Evolutionary conservation across 2,329 filamentous ascomycete genomes (phyloP).

Genomic region (Diplodia mutila): DNA sequence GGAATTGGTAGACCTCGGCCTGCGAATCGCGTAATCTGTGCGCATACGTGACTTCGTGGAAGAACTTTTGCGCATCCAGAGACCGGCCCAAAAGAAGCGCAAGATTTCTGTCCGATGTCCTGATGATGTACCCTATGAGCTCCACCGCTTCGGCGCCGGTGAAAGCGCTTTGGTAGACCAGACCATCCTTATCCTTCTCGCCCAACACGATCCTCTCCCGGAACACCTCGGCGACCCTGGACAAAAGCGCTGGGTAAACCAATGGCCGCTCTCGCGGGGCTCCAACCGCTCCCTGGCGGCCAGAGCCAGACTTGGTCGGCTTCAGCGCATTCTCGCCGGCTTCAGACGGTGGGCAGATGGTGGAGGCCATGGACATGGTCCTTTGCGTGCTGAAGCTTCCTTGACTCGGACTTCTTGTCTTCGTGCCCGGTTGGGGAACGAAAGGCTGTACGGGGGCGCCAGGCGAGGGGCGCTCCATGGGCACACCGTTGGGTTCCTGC

Average conservation of each 20-base stretch:
- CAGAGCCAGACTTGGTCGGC: slow-evolving; percentile 41
- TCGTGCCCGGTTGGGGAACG: slow-evolving; percentile 35
- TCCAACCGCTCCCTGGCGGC: slow-evolving; percentile 54
- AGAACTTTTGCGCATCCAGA: slow-evolving; percentile 96
- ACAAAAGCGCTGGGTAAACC: slow-evolving; percentile 91
- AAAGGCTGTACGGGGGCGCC: slow-evolving; percentile 24
- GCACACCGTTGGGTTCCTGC: slow-evolving; percentile 45
- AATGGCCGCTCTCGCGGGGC: slow-evolving; percentile 72
- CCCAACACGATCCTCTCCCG: slow-evolving; percentile 82
- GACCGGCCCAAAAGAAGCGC: slow-evolving; percentile 88
- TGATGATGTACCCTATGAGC: slow-evolving; percentile 93
- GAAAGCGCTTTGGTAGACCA: slow-evolving; percentile 97
- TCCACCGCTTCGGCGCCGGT: slow-evolving; percentile 95
- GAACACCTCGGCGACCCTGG: slow-evolving; percentile 91
- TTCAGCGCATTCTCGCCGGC: slow-evolving; percentile 57
- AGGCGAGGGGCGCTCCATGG: slow-evolving; percentile 5
- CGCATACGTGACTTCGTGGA: slow-evolving; percentile 98
- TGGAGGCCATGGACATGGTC: slow-evolving; percentile 93
- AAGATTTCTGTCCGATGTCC: slow-evolving; percentile 93
- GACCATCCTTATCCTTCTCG: slow-evolving; percentile 92
- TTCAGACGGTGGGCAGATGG: slow-evolving; percentile 68
- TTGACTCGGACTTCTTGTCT: slow-evolving; percentile 42
- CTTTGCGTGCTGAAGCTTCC: slow-evolving; percentile 59
- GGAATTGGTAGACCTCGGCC: slow-evolving; percentile 95
- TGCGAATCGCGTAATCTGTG: slow-evolving; percentile 93